Conservation (phyloP, 257 asterid species). For the Scutellaria baicalensis region DNA sequence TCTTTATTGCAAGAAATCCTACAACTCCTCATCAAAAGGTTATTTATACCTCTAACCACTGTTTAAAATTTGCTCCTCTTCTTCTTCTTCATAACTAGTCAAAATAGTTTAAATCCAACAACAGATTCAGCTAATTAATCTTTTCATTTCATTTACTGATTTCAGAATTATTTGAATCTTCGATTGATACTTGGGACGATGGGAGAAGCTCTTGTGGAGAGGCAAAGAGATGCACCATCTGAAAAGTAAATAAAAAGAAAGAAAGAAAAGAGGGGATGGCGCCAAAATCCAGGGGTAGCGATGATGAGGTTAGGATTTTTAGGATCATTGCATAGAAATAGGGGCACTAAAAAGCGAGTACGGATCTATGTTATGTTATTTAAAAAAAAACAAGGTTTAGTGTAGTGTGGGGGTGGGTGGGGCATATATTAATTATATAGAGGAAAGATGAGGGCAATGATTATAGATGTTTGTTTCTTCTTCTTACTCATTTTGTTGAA, state of each 20-base stretch:
- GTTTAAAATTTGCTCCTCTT: not conserved
- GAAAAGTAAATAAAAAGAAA: not conserved
- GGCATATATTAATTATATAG: not conserved
- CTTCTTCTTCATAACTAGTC: not conserved
- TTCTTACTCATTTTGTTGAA: not conserved
- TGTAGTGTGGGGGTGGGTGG: not conserved
- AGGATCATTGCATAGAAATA: not conserved
- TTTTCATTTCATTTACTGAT: not conserved
- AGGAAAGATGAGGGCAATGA: not conserved
- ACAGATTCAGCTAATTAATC: no score
- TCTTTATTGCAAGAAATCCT: conserved; percentile 76
- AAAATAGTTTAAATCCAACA: no score
- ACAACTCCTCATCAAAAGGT: conserved; percentile 50
- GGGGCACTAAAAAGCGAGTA: not conserved
- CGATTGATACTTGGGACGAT: conserved; percentile 18
- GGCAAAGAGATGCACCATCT: conserved; percentile 40
- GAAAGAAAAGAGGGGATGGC: not conserved
- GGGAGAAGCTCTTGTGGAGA: conserved; percentile 24
- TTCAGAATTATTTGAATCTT: conserved; percentile 26
- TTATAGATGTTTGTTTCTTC: not conserved
- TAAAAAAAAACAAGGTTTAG: not conserved
- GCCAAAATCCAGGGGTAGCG: not conserved
- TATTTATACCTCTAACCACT: not conserved
- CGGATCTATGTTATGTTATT: not conserved
- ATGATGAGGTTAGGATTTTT: conserved; percentile 5